Percentiles rank a stretch among this genome's conserved stretches.
These are phyloP conservation scores for Jatropha curcas DNA, from an alignment of 345 rosid species.

Conservation along the genomic window DNA sequence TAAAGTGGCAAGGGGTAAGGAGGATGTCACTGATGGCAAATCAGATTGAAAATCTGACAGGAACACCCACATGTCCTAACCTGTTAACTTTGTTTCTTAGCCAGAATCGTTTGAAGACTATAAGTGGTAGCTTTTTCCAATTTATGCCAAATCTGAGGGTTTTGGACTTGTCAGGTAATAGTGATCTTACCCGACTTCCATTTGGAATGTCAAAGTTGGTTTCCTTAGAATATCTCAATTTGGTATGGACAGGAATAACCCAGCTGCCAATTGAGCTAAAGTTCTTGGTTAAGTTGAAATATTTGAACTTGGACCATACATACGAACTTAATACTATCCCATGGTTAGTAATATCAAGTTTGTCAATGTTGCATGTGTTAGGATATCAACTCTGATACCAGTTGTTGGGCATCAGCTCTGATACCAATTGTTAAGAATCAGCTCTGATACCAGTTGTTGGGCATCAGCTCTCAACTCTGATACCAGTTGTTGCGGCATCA, in stretches of 20 bases:
- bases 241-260: neutral
- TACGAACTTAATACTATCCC: neutral
- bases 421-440: too few species aligned
- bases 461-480: too few species aligned
- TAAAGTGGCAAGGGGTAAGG: constrained; percentile 10
- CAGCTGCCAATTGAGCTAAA: neutral
- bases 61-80: neutral
- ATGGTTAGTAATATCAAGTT: neutral
- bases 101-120: neutral
- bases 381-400: too few species aligned
- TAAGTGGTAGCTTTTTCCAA: neutral
- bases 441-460: too few species aligned
- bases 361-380: neutral
- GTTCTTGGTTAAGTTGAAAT: neutral
- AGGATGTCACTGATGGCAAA: constrained; percentile 34
- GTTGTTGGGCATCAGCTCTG: too few species aligned
- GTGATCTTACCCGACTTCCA: neutral
- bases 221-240: neutral
- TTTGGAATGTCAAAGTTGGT: neutral
- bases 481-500: too few species aligned
- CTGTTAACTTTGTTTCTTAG: neutral
- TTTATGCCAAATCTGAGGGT: neutral
- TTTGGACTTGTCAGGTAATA: neutral
- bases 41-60: neutral
- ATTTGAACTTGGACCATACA: neutral